Percentiles rank a stretch among this genome's conserved stretches.
Conservation (phyloP, 2,329 filamentous ascomycete species). For the Mycosphaerella arachidis region DNA sequence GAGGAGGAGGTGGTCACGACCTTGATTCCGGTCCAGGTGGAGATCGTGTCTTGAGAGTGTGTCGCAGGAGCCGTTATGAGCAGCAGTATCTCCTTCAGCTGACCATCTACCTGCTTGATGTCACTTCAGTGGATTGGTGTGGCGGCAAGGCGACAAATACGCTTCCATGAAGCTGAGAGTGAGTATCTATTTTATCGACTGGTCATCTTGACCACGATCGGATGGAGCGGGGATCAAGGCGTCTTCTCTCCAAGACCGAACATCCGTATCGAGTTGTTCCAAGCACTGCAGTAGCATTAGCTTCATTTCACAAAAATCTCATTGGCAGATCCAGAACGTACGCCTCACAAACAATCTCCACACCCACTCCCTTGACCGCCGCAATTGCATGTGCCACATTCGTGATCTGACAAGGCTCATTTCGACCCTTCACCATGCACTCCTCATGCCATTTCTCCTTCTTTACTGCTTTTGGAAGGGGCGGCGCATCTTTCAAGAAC, state of each 20-base stretch:
- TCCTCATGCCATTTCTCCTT: constrained; percentile 92
- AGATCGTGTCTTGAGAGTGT: not conserved
- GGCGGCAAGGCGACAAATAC: not conserved
- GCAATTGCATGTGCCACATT: constrained; percentile 87
- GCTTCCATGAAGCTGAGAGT: not conserved
- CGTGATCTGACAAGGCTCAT: constrained; percentile 84
- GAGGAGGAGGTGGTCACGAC: not conserved
- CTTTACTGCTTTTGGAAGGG: constrained; percentile 78
- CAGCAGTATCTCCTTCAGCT: not conserved
- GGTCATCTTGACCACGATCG: not conserved
- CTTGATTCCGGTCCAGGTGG: not conserved
- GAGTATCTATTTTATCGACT: not conserved
- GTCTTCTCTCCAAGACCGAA: constrained; percentile 62
- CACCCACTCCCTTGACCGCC: constrained; percentile 70
- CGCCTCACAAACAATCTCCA: constrained; percentile 81
- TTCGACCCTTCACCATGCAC: constrained; percentile 87
- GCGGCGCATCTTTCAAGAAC: constrained; percentile 59
- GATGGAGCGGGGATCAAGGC: not conserved
- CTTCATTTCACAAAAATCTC: constrained; percentile 1
- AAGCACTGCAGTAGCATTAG: constrained; percentile 50
- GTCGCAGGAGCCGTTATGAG: not conserved
- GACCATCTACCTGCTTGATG: not conserved
- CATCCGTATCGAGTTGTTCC: constrained; percentile 74
- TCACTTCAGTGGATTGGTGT: not conserved
- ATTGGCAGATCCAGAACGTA: constrained; percentile 40